A percentile compares a stretch with the other conserved stretches of the same genome.
These are phyloP conservation scores for Tolypocladium pustulatum DNA, from an alignment of 2,329 filamentous ascomycete genomes.

Conservation along the genomic window DNA sequence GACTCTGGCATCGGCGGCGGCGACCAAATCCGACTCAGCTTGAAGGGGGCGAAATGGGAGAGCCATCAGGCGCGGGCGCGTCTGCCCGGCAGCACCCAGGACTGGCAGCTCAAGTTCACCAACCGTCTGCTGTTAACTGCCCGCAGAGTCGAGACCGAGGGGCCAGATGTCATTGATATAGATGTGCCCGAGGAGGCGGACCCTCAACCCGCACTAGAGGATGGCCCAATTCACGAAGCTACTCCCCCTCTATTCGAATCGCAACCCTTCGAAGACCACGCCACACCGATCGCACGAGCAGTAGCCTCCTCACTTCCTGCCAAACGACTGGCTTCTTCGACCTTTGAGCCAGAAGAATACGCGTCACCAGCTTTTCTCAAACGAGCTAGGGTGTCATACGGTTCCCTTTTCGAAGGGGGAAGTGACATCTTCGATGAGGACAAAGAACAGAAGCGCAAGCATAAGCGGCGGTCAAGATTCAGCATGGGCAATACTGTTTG, in stretches of 20 bases:
- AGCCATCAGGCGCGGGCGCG: slow-evolving; percentile 36
- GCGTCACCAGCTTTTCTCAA: slow-evolving; percentile 74
- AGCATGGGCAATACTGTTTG: slow-evolving; percentile 58
- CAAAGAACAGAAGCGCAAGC: slow-evolving; percentile 17
- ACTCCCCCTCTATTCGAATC: neutral
- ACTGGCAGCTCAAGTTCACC: slow-evolving; percentile 49
- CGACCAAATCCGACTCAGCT: slow-evolving; percentile 59
- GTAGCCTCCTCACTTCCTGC: slow-evolving; percentile 9
- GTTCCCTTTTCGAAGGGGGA: slow-evolving; percentile 51
- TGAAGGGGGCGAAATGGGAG: slow-evolving; percentile 60
- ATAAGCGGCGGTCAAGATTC: slow-evolving; percentile 59
- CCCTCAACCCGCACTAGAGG: slow-evolving; percentile 3
- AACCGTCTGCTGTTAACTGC: slow-evolving; percentile 36
- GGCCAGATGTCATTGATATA: slow-evolving; percentile 41
- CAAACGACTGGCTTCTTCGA: slow-evolving; percentile 23
- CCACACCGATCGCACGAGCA: slow-evolving; percentile 3
- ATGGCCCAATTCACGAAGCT: neutral
- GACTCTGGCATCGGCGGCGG: slow-evolving; percentile 63
- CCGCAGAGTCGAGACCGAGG: slow-evolving; percentile 30
- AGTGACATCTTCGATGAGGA: slow-evolving; percentile 63
- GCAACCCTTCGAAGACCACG: neutral
- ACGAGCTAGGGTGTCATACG: slow-evolving; percentile 57
- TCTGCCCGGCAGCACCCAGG: slow-evolving; percentile 39
- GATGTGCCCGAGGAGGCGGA: slow-evolving; percentile 20
- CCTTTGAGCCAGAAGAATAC: slow-evolving; percentile 43